Percentiles rank a stretch among this genome's conserved stretches.
Conservation (phyloP, 345 rosid genomes). For the Populus ilicifolia region DNA sequence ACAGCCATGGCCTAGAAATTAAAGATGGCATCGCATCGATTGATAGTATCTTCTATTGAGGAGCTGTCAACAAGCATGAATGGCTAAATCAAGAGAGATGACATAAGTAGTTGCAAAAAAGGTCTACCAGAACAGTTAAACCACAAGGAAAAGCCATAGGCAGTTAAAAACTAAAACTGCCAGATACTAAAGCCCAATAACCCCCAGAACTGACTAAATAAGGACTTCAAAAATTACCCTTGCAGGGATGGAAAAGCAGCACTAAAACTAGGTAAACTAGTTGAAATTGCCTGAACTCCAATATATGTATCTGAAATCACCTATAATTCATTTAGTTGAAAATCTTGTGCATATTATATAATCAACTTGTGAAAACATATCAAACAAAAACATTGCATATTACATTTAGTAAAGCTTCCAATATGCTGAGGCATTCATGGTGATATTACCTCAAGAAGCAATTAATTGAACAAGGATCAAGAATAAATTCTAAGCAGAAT, state of each 20-base stretch:
- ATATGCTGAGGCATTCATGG: neutral
- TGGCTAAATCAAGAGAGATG: neutral
- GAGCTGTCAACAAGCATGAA: neutral
- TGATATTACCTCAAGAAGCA: neutral
- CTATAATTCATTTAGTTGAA: neutral
- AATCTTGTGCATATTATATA: neutral
- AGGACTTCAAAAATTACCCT: slow-evolving; percentile 4
- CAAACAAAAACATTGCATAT: neutral
- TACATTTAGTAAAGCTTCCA: neutral
- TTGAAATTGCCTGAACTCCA: neutral
- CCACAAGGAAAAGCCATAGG: neutral
- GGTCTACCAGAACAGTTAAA: neutral
- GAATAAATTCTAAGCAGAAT: neutral
- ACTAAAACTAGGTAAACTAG: neutral
- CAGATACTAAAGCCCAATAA: neutral
- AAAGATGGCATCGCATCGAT: neutral
- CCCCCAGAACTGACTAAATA: neutral
- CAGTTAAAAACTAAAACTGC: neutral
- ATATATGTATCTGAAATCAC: neutral
- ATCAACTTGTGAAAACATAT: neutral
- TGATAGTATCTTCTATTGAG: neutral
- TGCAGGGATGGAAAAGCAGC: neutral
- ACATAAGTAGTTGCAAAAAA: neutral
- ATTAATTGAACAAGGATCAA: neutral
- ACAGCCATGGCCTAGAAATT: neutral